Percentiles rank a stretch among this genome's conserved stretches.
Evolutionary conservation across 179 eudicot species (phyloP).

Genomic region (Silene vulgaris): DNA sequence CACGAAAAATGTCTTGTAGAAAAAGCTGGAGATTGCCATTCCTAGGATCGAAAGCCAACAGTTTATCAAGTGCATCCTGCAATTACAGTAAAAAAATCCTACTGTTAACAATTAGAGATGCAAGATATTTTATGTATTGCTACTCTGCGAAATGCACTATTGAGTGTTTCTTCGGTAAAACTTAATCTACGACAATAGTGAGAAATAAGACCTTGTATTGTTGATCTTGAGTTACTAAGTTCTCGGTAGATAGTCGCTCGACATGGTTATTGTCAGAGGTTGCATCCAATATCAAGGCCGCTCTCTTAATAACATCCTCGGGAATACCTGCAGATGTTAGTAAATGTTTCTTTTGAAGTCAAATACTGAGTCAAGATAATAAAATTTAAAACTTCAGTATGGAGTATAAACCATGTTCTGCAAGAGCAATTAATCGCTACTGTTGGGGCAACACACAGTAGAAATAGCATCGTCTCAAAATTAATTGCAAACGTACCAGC

Average conservation of each 20-base stretch:
- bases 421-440: not conserved
- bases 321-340: slow-evolving; percentile 48
- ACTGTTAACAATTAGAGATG: not conserved
- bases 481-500: slow-evolving; percentile 57
- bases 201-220: slow-evolving; percentile 55
- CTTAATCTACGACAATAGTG: not conserved
- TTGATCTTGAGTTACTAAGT: slow-evolving; percentile 63
- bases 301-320: slow-evolving; percentile 70
- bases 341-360: not conserved
- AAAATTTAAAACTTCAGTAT: not conserved
- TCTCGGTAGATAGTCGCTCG: slow-evolving; percentile 46
- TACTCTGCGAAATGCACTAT: not conserved
- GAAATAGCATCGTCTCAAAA: not conserved
- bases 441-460: not conserved
- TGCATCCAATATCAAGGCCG: slow-evolving; percentile 54
- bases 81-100: not conserved
- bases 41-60: slow-evolving; percentile 50
- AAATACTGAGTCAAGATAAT: not conserved
- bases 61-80: slow-evolving; percentile 64
- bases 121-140: not conserved
- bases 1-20: slow-evolving; percentile 37
- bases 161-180: not conserved
- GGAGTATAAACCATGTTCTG: not conserved
- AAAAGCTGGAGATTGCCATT: slow-evolving; percentile 43
- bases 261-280: slow-evolving; percentile 39